Percentiles rank a stretch among this genome's conserved stretches.
phyloP scores from a whole-genome alignment of 192 early-diverging fungal genomes.

The Linnemannia elongata region DNA sequence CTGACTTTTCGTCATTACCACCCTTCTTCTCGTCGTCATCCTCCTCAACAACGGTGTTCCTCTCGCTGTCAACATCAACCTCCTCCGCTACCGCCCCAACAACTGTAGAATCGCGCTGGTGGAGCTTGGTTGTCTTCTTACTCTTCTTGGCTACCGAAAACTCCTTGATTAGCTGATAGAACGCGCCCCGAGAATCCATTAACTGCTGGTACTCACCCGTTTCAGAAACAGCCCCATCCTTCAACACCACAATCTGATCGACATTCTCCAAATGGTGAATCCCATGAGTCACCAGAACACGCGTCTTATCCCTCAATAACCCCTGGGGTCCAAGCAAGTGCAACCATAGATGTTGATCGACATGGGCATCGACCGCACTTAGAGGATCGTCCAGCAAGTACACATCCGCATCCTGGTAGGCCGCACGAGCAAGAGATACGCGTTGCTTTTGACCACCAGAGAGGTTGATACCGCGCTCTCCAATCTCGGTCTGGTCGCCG shows the following conservation, averaged over 20 bases:
- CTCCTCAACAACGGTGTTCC: not conserved
- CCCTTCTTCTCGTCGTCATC: not conserved
- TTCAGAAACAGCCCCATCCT: conserved; percentile 74
- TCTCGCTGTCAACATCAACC: not conserved
- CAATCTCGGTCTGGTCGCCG: conserved; percentile 58
- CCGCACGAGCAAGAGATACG: conserved; percentile 81
- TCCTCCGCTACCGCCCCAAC: not conserved
- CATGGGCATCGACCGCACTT: conserved; percentile 71
- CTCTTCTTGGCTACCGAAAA: conserved; percentile 64
- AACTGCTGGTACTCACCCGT: conserved; percentile 74
- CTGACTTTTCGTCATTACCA: conserved; percentile 6
- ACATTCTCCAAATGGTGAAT: conserved; percentile 77
- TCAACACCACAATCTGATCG: conserved; percentile 75
- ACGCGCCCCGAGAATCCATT: conserved; percentile 64
- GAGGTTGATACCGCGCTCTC: conserved; percentile 61
- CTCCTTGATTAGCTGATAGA: conserved; percentile 76
- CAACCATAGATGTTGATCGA: conserved; percentile 21
- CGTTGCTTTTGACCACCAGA: conserved; percentile 88
- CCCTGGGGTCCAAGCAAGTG: conserved; percentile 79
- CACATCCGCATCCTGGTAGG: conserved; percentile 83
- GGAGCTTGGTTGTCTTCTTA: conserved; percentile 22
- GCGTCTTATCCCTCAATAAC: conserved; percentile 76
- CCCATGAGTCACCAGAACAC: conserved; percentile 83
- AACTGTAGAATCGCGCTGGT: conserved; percentile 14
- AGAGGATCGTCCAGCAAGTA: conserved; percentile 89